A percentile compares a stretch with the other conserved stretches of the same genome.
Evolutionary conservation across 768 basidiomycete genomes (phyloP).

Genomic region (Termitomyces sp.): DNA sequence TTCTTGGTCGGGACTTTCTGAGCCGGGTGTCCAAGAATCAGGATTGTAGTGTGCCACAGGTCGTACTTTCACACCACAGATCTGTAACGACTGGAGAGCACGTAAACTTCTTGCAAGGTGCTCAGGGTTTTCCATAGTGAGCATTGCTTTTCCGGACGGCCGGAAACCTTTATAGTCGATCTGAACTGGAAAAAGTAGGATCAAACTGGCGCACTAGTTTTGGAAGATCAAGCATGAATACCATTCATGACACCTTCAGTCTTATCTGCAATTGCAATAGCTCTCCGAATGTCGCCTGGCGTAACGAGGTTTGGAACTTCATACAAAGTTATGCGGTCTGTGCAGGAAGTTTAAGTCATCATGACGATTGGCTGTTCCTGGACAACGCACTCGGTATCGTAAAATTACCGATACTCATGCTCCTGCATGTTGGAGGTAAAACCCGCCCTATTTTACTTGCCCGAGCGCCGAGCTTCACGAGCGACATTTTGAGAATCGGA

Average conservation of each 20-base stretch:
- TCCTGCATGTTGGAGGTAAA: neutral
- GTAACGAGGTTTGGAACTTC: slow-evolving; percentile 7
- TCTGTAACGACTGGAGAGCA: slow-evolving; percentile 34
- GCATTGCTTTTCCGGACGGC: slow-evolving; percentile 52
- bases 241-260: slow-evolving; percentile 23
- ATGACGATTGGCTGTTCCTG: neutral
- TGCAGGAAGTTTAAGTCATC: neutral
- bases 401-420: neutral
- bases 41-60: slow-evolving; percentile 24
- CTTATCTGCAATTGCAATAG: slow-evolving; percentile 3
- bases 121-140: slow-evolving; percentile 47
- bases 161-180: slow-evolving; percentile 56
- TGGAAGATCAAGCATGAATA: slow-evolving; percentile 13
- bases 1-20: slow-evolving; percentile 10
- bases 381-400: neutral
- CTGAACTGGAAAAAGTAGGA: slow-evolving; percentile 33
- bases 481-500: slow-evolving; percentile 1
- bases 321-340: slow-evolving; percentile 8
- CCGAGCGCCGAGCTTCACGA: neutral
- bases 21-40: neutral
- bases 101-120: slow-evolving; percentile 34
- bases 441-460: neutral
- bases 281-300: slow-evolving; percentile 9
- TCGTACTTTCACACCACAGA: slow-evolving; percentile 39
- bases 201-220: neutral